Evolutionary conservation across 2,329 filamentous ascomycete species (phyloP).

Genomic region (Cadophora gregata): DNA sequence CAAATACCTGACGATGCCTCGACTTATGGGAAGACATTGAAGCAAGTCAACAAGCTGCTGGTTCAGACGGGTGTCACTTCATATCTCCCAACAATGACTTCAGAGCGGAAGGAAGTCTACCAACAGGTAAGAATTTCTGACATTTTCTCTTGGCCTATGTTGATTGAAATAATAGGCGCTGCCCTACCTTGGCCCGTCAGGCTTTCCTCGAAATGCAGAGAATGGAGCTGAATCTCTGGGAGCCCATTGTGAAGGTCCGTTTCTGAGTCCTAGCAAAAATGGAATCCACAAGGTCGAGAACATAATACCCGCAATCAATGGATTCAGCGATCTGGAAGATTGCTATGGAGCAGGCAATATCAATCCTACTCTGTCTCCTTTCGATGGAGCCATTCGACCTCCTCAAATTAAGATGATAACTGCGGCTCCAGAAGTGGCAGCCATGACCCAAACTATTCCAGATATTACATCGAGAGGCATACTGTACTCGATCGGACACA

Average conservation of each 20-base stretch:
- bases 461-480: conserved; percentile 70
- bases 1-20: conserved; percentile 70
- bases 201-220: conserved; percentile 59
- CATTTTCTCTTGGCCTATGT: neutral
- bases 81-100: conserved; percentile 85
- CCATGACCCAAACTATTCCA: conserved; percentile 72
- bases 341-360: conserved; percentile 80
- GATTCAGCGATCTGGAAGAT: conserved; percentile 67
- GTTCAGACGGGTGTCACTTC: conserved; percentile 84
- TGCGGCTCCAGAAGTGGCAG: conserved; percentile 79
- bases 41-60: conserved; percentile 72
- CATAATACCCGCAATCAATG: conserved; percentile 63
- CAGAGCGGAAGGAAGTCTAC: conserved; percentile 81
- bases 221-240: conserved; percentile 87
- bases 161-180: conserved; percentile 58
- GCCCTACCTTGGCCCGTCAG: conserved; percentile 78
- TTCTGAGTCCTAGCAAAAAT: conserved; percentile 82
- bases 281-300: conserved; percentile 83
- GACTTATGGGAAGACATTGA: conserved; percentile 75
- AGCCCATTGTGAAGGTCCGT: conserved; percentile 90
- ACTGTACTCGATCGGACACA: conserved; percentile 82
- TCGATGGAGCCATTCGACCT: conserved; percentile 44
- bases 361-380: conserved; percentile 44
- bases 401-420: conserved; percentile 77
- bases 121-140: conserved; percentile 60